Evolutionary conservation across 371 early-diverging fungal species (phyloP).

Genomic region (Mortierella sp.): DNA sequence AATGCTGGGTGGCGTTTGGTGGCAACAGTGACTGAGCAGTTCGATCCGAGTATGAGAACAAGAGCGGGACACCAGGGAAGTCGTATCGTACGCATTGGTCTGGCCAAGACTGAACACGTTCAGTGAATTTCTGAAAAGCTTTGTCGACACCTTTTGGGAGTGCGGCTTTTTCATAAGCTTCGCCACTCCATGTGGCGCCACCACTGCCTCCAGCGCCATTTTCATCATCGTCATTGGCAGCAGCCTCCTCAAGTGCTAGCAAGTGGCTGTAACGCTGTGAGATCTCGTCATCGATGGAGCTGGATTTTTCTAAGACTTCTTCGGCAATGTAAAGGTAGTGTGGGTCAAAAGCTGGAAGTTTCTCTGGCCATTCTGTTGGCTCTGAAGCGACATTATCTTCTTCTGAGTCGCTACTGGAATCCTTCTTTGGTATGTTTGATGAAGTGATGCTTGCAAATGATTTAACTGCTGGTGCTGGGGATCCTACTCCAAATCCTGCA

Average conservation of each 20-base stretch:
- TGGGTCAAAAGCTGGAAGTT: conserved; percentile 61
- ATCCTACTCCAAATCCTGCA: conserved; percentile 37
- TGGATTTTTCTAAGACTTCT: conserved; percentile 62
- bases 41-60: conserved; percentile 70
- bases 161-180: conserved; percentile 82
- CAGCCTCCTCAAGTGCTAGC: conserved; percentile 59
- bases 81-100: conserved; percentile 90
- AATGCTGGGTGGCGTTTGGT: conserved; percentile 36
- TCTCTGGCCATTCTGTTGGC: conserved; percentile 58
- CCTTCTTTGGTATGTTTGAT: conserved; percentile 24
- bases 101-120: conserved; percentile 79
- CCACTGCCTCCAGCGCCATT: conserved; percentile 34
- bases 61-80: conserved; percentile 77
- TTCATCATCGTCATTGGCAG: conserved; percentile 54
- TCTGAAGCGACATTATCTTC: conserved; percentile 25
- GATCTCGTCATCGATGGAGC: conserved; percentile 56
- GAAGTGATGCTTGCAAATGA: conserved; percentile 48
- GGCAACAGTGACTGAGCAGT: conserved; percentile 57
- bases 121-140: conserved; percentile 83
- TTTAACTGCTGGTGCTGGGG: conserved; percentile 12
- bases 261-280: conserved; percentile 66
- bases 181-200: conserved; percentile 78
- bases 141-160: conserved; percentile 83
- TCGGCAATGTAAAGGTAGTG: conserved; percentile 75
- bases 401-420: conserved; percentile 16